Conservation (phyloP, 169 alveolate species). For the Sarcocystis neurona region DNA sequence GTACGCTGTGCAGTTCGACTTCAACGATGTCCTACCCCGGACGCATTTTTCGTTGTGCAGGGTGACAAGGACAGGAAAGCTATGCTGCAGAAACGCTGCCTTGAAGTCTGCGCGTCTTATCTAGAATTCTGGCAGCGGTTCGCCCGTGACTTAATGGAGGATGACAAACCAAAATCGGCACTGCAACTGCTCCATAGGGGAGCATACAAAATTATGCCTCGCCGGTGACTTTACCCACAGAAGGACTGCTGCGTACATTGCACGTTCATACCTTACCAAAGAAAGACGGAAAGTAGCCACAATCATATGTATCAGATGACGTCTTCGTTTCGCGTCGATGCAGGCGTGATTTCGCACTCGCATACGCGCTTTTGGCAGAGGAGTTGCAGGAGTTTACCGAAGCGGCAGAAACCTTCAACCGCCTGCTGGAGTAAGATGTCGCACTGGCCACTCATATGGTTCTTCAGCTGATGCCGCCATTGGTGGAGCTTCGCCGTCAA, state of each 20-base stretch:
- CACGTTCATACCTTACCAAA: no score
- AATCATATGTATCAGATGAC: no score
- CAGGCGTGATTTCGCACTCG: constrained; percentile 30
- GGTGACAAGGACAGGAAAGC: constrained; percentile 45
- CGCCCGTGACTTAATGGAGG: constrained; percentile 2
- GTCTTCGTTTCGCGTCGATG: neutral
- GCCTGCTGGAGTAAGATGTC: constrained; percentile 30
- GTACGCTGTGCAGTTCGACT: neutral
- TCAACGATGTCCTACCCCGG: constrained; percentile 15
- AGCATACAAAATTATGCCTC: constrained; percentile 31
- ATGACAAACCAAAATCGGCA: constrained; percentile 1
- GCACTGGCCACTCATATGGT: no score
- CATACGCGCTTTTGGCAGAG: constrained; percentile 15
- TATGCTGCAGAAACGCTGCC: constrained; percentile 56
- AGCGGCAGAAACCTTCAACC: constrained; percentile 14
- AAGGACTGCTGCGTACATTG: no score
- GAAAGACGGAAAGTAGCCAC: no score
- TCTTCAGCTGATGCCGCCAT: no score
- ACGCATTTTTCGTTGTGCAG: neutral
- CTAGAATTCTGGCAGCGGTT: constrained; percentile 63
- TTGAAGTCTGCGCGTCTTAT: constrained; percentile 63
- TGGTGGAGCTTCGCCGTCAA: no score
- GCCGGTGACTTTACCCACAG: no score
- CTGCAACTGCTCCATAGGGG: constrained; percentile 52
- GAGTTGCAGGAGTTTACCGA: neutral